phyloP scores from a whole-genome alignment of 257 asterid species.

The Primulina tabacum region DNA sequence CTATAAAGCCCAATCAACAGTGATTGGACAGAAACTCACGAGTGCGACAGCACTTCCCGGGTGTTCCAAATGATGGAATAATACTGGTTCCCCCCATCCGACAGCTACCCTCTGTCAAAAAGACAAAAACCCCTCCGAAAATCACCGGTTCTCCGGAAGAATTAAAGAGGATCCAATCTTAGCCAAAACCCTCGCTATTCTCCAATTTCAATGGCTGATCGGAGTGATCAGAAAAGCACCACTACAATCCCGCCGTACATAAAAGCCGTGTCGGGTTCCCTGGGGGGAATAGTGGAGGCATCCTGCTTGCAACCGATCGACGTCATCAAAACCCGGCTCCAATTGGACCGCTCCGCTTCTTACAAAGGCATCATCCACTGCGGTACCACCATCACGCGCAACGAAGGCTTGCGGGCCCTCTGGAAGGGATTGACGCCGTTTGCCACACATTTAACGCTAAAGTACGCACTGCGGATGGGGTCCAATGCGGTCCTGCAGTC shows the following conservation, averaged over 20 bases:
- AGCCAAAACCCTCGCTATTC: not conserved
- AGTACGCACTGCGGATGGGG: conserved; percentile 94
- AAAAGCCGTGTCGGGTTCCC: conserved; percentile 90
- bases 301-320: conserved; percentile 90
- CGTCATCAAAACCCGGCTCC: conserved; percentile 94
- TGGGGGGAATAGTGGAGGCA: conserved; percentile 91
- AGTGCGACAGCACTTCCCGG: not conserved
- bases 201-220: conserved; percentile 46
- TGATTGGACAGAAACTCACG: not conserved
- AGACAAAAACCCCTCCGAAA: not conserved
- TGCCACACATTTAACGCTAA: conserved; percentile 87
- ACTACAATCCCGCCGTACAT: conserved; percentile 74
- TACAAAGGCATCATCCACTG: conserved; percentile 87
- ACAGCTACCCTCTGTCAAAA: not conserved
- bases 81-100: too few relatives aligned
- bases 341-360: conserved; percentile 77
- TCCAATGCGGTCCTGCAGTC: conserved; percentile 86
- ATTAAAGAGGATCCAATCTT: too few relatives aligned
- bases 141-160: not conserved
- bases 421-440: conserved; percentile 99
- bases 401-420: conserved; percentile 79
- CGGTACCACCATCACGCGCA: conserved; percentile 59
- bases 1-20: not conserved
- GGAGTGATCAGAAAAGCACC: conserved; percentile 21
- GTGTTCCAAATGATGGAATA: not conserved